phyloP scores from a whole-genome alignment of 2,329 filamentous ascomycete genomes.

The Coleophoma eucalyptorum region DNA sequence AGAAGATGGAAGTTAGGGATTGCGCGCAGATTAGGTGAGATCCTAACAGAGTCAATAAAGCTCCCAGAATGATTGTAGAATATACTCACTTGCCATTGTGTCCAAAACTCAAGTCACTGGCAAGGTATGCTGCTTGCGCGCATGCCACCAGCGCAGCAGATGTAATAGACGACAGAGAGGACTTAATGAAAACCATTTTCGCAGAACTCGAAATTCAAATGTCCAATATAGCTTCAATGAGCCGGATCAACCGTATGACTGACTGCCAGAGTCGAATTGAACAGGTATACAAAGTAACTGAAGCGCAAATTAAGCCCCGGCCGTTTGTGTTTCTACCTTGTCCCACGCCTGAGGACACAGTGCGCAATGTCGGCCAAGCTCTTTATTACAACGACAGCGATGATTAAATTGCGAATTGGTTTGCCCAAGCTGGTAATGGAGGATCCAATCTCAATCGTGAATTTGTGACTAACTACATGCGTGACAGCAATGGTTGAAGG shows the following conservation, averaged over 20 bases:
- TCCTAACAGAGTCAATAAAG: constrained; percentile 15
- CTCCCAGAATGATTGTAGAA: background rate
- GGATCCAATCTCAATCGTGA: constrained; percentile 46
- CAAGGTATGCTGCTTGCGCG: constrained; percentile 25
- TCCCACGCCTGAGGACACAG: constrained; percentile 22
- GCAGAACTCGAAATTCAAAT: background rate
- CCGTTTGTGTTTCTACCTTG: constrained; percentile 4
- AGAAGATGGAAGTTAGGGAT: constrained; percentile 25
- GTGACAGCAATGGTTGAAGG: constrained; percentile 37
- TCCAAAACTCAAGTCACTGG: constrained; percentile 38
- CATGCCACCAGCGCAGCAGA: constrained; percentile 20
- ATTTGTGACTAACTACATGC: constrained; percentile 43
- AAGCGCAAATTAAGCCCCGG: too few relatives aligned
- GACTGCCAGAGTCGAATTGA: constrained; percentile 2
- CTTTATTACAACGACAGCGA: constrained; percentile 40
- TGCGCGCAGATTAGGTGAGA: constrained; percentile 24
- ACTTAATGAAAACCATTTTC: constrained; percentile 16
- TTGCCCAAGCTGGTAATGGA: constrained; percentile 43
- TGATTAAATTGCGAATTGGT: constrained; percentile 45
- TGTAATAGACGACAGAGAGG: constrained; percentile 18
- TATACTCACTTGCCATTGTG: constrained; percentile 29
- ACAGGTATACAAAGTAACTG: background rate
- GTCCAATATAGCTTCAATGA: too few relatives aligned
- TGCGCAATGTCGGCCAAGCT: constrained; percentile 33
- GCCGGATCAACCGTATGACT: background rate